These are phyloP conservation scores for Fusarium coffeatum DNA, from an alignment of 2,329 filamentous ascomycete species.

Conservation along the genomic window DNA sequence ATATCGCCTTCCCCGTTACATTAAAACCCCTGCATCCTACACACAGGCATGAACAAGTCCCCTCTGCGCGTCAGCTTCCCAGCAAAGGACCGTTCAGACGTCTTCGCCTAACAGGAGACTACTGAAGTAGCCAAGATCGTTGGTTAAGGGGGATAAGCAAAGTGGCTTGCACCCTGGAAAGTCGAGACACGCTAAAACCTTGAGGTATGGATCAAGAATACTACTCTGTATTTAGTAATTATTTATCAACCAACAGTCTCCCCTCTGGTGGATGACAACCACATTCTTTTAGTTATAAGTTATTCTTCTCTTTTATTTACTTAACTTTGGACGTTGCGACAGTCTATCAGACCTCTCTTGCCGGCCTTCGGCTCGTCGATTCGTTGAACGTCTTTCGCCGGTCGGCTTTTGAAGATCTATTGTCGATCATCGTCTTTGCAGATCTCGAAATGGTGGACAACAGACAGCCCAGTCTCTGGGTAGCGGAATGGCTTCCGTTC, in stretches of 20 bases:
- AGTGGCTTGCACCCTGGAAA: background rate
- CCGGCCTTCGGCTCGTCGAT: background rate
- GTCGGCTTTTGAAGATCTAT: no score
- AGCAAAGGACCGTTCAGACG: background rate
- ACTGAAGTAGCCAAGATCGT: background rate
- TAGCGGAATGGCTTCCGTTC: background rate
- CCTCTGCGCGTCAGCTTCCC: background rate
- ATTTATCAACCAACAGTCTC: background rate
- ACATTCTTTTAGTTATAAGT: background rate
- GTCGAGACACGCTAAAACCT: background rate
- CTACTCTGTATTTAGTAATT: background rate
- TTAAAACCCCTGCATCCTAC: background rate
- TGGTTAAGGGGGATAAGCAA: background rate
- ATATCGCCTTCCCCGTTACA: background rate
- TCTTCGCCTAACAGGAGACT: background rate
- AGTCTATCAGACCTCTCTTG: background rate
- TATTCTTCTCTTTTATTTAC: background rate
- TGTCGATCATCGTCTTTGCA: background rate
- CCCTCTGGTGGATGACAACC: background rate
- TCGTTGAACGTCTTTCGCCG: no score
- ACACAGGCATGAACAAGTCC: no score
- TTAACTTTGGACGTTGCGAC: no score
- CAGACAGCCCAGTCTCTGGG: background rate
- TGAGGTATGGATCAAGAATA: background rate
- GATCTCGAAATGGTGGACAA: background rate